Conservation (phyloP, 768 basidiomycete species). For the Agrocybe pediades region DNA sequence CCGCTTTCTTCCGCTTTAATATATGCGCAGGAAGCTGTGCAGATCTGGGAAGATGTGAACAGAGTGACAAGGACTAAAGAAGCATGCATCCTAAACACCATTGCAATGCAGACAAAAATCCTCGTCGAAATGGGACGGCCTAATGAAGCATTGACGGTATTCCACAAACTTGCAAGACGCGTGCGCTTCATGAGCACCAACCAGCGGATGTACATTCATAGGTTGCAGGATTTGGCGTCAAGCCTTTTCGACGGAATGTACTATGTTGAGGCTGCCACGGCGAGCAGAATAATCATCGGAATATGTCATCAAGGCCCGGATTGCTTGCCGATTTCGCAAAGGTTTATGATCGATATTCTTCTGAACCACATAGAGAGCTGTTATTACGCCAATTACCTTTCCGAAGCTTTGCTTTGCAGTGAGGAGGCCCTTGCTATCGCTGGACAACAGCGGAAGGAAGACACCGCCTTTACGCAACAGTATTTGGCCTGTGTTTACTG, state of each 20-base stretch:
- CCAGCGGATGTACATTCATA: not conserved
- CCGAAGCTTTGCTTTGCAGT: too few species aligned
- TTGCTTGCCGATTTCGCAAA: too few species aligned
- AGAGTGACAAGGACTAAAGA: not conserved
- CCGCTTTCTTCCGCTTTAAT: not conserved
- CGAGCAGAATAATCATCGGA: too few species aligned
- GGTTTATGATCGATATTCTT: too few species aligned
- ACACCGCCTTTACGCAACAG: too few species aligned
- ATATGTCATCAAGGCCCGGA: too few species aligned
- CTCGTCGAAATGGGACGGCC: not conserved
- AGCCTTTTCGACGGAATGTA: not conserved
- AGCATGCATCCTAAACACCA: not conserved
- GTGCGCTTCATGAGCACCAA: not conserved
- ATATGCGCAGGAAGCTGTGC: not conserved
- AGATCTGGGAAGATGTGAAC: not conserved
- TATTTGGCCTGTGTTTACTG: too few species aligned
- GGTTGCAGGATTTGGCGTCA: not conserved
- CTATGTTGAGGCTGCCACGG: not conserved
- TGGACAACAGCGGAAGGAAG: too few species aligned
- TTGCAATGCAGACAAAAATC: not conserved
- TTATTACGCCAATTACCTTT: too few species aligned
- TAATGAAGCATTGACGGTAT: not conserved
- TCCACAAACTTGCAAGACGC: not conserved
- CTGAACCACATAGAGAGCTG: too few species aligned
- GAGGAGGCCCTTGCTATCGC: too few species aligned